A percentile compares a stretch with the other conserved stretches of the same genome.
Evolutionary conservation across 345 rosid genomes (phyloP).

Genomic region (Citrus unshiu): DNA sequence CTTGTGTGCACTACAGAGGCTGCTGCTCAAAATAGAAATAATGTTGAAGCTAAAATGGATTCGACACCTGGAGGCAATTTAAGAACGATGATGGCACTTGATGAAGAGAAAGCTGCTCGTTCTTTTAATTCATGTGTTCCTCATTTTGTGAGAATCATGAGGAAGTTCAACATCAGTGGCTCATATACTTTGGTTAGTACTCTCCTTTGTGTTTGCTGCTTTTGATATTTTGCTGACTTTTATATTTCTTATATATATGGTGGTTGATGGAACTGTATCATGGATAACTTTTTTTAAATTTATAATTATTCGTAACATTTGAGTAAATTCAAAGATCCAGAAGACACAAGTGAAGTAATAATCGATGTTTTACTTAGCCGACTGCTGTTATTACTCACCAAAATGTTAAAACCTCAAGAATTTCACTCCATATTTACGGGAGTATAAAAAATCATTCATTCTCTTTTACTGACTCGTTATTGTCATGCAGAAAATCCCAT

Average conservation of each 20-base stretch:
- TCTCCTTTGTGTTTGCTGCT: not conserved
- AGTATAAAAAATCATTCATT: not conserved
- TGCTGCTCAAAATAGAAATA: conserved; percentile 6
- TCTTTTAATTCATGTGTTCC: conserved; percentile 51
- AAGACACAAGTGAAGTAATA: not conserved
- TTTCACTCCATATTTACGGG: not conserved
- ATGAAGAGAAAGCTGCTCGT: conserved; percentile 49
- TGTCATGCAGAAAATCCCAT: conserved; percentile 52
- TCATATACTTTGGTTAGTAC: conserved; percentile 53
- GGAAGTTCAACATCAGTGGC: conserved; percentile 59
- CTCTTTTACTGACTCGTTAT: not conserved
- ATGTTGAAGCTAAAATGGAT: conserved; percentile 15
- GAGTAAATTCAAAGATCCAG: not conserved
- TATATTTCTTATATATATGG: not conserved
- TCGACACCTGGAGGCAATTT: conserved; percentile 24
- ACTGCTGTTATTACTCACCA: not conserved
- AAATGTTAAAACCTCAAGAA: not conserved
- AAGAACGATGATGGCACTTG: conserved; percentile 37
- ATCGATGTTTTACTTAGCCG: not conserved
- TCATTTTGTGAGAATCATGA: conserved; percentile 57
- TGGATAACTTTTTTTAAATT: not conserved
- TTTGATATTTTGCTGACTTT: not conserved
- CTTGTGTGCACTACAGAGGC: conserved; percentile 14
- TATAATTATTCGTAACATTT: not conserved
- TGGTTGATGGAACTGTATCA: not conserved